Percentiles rank a stretch among this genome's conserved stretches.
Evolutionary conservation across 805 yeast genomes (phyloP).

Genomic region (Ogataea dorogensis): DNA sequence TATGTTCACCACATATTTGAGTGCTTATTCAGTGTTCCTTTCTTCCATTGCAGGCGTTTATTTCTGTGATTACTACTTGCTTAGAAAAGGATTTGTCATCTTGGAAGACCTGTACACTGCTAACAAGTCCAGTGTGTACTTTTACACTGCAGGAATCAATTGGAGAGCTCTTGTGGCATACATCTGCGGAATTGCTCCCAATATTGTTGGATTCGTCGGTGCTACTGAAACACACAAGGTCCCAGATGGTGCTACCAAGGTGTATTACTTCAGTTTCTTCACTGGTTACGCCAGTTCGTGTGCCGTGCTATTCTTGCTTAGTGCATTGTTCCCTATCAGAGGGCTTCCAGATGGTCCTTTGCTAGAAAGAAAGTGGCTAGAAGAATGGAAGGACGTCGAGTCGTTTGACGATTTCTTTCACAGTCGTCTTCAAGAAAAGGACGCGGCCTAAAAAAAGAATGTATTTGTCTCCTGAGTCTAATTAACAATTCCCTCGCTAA

Average conservation of each 20-base stretch:
- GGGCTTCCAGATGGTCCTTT: constrained; percentile 38
- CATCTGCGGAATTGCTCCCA: constrained; percentile 75
- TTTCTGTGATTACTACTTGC: constrained; percentile 63
- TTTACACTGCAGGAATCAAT: constrained; percentile 66
- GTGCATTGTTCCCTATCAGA: constrained; percentile 47
- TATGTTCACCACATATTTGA: constrained; percentile 73
- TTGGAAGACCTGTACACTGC: constrained; percentile 64
- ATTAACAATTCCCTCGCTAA: constrained; percentile 20
- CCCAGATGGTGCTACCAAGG: constrained; percentile 73
- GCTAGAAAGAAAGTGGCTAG: constrained; percentile 59
- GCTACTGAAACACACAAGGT: constrained; percentile 69
- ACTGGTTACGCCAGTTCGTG: constrained; percentile 68
- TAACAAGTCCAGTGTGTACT: constrained; percentile 46
- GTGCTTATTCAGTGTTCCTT: constrained; percentile 80
- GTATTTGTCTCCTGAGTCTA: constrained; percentile 1
- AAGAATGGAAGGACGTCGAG: constrained; percentile 63
- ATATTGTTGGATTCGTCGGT: constrained; percentile 85
- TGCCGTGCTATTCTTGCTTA: constrained; percentile 51
- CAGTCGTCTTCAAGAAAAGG: constrained; percentile 4
- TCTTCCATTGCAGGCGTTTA: constrained; percentile 82
- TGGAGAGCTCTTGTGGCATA: constrained; percentile 87
- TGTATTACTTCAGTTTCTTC: constrained; percentile 73
- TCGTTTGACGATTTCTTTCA: constrained; percentile 45
- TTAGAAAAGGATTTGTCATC: constrained; percentile 69
- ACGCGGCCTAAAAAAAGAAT: constrained; percentile 7